These are phyloP conservation scores for Calocybe gambosa DNA, from an alignment of 1,284 basidiomycete species.

Conservation along the genomic window DNA sequence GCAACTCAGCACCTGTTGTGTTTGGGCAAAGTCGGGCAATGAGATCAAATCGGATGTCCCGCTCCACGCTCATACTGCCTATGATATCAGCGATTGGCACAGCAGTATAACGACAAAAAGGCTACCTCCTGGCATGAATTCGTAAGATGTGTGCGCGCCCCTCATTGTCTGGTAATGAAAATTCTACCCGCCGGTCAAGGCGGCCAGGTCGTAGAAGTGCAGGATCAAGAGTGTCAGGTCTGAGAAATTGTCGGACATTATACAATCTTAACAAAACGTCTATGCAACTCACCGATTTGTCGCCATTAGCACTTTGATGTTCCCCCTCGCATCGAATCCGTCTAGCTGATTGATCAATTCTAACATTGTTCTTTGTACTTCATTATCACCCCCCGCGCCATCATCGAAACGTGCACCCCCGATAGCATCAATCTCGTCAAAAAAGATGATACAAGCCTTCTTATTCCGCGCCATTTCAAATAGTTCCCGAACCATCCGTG, in stretches of 20 bases:
- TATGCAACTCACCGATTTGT: slow-evolving; percentile 73
- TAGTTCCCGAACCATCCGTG: slow-evolving; percentile 96
- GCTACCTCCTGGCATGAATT: slow-evolving; percentile 90
- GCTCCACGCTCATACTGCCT: slow-evolving; percentile 91
- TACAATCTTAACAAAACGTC: slow-evolving; percentile 3
- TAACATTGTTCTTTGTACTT: slow-evolving; percentile 99
- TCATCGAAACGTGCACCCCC: slow-evolving; percentile 99
- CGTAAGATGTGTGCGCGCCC: slow-evolving; percentile 95
- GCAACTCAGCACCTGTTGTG: slow-evolving; percentile 95
- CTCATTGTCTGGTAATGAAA: slow-evolving; percentile 92
- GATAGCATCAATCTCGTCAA: slow-evolving; percentile 97
- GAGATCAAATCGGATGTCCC: slow-evolving; percentile 96
- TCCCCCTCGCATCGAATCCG: slow-evolving; percentile 97
- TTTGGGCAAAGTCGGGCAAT: slow-evolving; percentile 97
- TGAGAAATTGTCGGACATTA: slow-evolving; percentile 24
- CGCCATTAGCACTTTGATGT: slow-evolving; percentile 99
- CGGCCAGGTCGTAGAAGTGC: slow-evolving; percentile 95
- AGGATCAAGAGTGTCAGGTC: slow-evolving; percentile 97
- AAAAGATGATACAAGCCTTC: slow-evolving; percentile 99
- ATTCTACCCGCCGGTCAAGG: slow-evolving; percentile 94
- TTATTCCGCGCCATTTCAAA: slow-evolving; percentile 99
- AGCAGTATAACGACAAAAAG: not conserved
- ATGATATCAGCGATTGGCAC: slow-evolving; percentile 2
- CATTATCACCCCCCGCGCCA: slow-evolving; percentile 98
- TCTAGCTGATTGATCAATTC: slow-evolving; percentile 99